Evolutionary conservation across 306 rosid species (phyloP), one percentile per base, ranked within the genome.

Genomic region (Sophora flavescens): DNA sequence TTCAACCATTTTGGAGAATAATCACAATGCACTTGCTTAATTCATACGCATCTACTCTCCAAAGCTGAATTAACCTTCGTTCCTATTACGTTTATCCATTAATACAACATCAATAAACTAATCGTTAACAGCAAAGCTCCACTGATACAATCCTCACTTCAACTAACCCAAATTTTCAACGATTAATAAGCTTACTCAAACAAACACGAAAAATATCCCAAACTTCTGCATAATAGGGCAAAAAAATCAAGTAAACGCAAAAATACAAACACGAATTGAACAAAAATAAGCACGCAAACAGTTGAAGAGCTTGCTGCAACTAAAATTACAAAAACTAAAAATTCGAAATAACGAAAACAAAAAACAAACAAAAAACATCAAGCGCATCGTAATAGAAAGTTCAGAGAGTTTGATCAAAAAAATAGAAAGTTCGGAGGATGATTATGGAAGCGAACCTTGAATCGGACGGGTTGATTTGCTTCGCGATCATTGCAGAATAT

Each of bases 401-500:
- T 35, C 6, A 5, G 4, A n/a, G n/a, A n/a, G n/a, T n/a, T n/a
- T n/a, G n/a, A n/a, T n/a, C n/a, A n/a, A n/a, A n/a, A n/a, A n/a
- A 3, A 56, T 56, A 56, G 6, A 2, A 53, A 5, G 48, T 5
- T 35, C 6, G 1, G 4, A 58, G 26, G 3, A 72, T 6, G 33
- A 17, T 0, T 16, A 39, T 48, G 38, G 0, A 47, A 36, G 8
- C 17, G 54, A 75, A 94, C 98, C 98, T 70, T 88, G 85, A 90
- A 94, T 74, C 87, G 90, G 45, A 92, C 87, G 42, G 82, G 85
- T 4, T 38, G 44, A 82, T 90, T 92, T 26, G 96, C 87, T 33
- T 94, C 97, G 59, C 96, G 97, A 78, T 94, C 95, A 63, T 94
- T 92, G 84, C 96, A 92, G 89, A 72, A 90, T 56, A 94, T 86